Conservation (phyloP, 2,329 filamentous ascomycete species). For the Aspergillus clavatus region DNA sequence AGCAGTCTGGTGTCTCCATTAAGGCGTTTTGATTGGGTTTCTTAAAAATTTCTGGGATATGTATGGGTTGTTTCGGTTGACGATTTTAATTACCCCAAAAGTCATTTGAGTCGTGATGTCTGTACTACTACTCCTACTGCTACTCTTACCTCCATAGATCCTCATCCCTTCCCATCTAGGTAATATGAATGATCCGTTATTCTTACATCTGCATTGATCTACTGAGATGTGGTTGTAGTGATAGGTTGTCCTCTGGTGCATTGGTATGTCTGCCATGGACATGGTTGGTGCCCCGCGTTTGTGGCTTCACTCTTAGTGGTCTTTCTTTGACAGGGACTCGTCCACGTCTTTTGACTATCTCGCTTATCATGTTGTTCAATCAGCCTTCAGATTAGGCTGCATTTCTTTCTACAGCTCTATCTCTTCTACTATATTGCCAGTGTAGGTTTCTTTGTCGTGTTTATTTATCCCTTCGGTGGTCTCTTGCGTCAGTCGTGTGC, state of each 20-base stretch:
- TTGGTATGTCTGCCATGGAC: not conserved
- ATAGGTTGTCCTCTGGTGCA: not conserved
- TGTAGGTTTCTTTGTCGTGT: not conserved
- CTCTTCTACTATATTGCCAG: slow-evolving; percentile 1
- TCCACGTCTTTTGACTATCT: not conserved
- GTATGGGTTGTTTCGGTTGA: slow-evolving; percentile 4
- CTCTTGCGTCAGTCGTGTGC: not conserved
- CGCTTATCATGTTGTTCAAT: not conserved
- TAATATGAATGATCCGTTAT: not conserved
- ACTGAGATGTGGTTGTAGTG: not conserved
- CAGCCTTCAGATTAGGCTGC: not conserved
- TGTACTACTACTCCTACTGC: too few relatives aligned
- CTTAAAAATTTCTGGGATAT: slow-evolving; percentile 5
- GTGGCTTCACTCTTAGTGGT: not conserved
- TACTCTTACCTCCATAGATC: too few relatives aligned
- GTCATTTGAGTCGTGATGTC: not conserved
- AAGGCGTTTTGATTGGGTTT: slow-evolving; percentile 1
- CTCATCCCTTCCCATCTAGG: not conserved
- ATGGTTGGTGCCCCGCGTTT: not conserved
- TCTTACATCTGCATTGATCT: too few relatives aligned
- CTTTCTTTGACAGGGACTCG: not conserved
- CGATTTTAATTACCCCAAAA: not conserved
- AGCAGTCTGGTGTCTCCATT: slow-evolving; percentile 1
- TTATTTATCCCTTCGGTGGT: not conserved
- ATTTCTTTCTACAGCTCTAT: not conserved